Conservation (phyloP, 2,329 filamentous ascomycete species). For the Penicillium sp. region DNA sequence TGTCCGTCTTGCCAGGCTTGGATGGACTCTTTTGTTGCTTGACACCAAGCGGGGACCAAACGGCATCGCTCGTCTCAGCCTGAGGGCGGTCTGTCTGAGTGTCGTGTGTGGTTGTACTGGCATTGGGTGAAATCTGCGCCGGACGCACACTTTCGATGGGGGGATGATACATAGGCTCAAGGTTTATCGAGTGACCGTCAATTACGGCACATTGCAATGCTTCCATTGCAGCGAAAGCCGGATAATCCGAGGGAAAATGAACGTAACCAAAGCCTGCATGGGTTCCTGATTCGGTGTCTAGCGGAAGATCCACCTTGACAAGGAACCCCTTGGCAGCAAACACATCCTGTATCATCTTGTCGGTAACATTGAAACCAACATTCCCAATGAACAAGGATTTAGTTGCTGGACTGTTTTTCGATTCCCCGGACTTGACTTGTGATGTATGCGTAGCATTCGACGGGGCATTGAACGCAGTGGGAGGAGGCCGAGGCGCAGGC, state of each 20-base stretch:
- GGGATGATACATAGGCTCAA: constrained; percentile 37
- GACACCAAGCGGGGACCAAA: neutral
- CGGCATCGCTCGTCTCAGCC: neutral
- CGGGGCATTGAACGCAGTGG: neutral
- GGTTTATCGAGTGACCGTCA: constrained; percentile 41
- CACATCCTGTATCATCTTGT: constrained; percentile 36
- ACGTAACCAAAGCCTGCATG: constrained; percentile 44
- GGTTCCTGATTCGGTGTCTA: constrained; percentile 32
- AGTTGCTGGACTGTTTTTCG: constrained; percentile 9
- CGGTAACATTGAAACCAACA: constrained; percentile 39
- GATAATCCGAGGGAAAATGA: constrained; percentile 34
- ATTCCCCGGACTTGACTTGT: neutral
- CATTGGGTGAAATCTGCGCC: constrained; percentile 1
- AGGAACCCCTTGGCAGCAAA: constrained; percentile 40
- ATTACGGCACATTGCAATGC: constrained; percentile 38
- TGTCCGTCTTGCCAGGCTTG: neutral
- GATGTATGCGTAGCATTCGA: neutral
- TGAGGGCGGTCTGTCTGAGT: neutral
- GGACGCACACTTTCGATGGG: constrained; percentile 19
- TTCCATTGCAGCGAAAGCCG: constrained; percentile 37
- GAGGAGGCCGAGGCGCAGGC: neutral
- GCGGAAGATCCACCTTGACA: constrained; percentile 35
- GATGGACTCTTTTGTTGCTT: neutral
- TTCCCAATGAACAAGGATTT: constrained; percentile 42
- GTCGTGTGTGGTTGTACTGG: neutral